Evolutionary conservation across 176 grass and related monocot genomes (phyloP), one percentile per base, ranked within the genome.

Genomic region (Avena eriantha): DNA sequence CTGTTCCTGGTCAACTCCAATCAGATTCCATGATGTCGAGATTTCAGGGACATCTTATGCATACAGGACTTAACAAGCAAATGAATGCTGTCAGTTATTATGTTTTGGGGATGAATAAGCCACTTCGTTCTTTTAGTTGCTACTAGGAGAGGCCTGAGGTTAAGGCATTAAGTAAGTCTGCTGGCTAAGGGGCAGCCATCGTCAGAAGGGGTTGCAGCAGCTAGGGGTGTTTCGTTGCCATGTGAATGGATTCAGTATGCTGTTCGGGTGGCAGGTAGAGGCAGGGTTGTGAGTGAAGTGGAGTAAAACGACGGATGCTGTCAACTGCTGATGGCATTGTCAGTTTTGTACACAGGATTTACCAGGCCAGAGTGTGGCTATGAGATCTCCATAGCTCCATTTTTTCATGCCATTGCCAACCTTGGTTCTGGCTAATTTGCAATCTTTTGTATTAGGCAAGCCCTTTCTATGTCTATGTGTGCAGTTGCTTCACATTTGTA

Each of bases 341-440:
- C 36, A 39, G 36, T 39, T 39, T 39, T 39, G 13, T 35, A 29
- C 21, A 49, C 24, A 36, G 10, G 23, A 31, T 74, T 81, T 7
- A 39, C 26, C 45, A 23, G 15, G 5, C 63, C 34, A 55, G 16
- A 84, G 17, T 73, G 7, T 80, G 80, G 35, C 55, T 73, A 4
- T 76, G 11, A 65, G 43, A 82, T 82, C 12, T 76, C 73, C 43
- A 19, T 43, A 66, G 10, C 57, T 72, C 9, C 16, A 65, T 63
- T 36, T 63, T 36, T 49, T 36, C 47, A 3, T 13, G 17, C 5
- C 76, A 69, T 36, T 55, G 74, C 45, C 45, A 13, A 53, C 1
- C 4, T 68, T 68, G 65, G 17, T 6, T 39, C 36, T 39, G 4
- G 15, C 23, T 50, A 13, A n/a, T 51, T 81, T 21, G 26, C 60